These are phyloP conservation scores for Naematelia encephala DNA, from an alignment of 768 basidiomycete species.

Conservation along the genomic window DNA sequence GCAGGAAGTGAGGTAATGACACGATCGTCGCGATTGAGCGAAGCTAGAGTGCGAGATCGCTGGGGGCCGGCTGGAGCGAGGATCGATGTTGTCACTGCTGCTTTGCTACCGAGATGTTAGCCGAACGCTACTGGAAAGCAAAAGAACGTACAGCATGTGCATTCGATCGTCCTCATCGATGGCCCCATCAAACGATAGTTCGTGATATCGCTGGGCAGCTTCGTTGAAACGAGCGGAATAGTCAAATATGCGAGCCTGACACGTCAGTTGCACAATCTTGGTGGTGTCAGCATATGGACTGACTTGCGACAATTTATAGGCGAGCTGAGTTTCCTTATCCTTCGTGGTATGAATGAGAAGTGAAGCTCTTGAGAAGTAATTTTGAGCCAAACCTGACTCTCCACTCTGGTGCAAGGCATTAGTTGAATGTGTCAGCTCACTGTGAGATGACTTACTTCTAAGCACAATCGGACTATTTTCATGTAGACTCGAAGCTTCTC, in stretches of 20 bases:
- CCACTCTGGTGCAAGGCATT: conserved; percentile 58
- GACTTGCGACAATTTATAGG: conserved; percentile 47
- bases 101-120: conserved; percentile 45
- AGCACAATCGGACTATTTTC: conserved; percentile 84
- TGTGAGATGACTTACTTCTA: conserved; percentile 58
- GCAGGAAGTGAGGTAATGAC: conserved; percentile 52
- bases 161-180: conserved; percentile 91
- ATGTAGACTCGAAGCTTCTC: conserved; percentile 89
- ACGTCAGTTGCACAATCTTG: neutral
- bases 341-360: conserved; percentile 75
- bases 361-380: conserved; percentile 94
- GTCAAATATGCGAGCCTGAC: conserved; percentile 88
- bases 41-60: conserved; percentile 85
- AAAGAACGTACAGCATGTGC: conserved; percentile 74
- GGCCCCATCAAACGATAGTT: conserved; percentile 82
- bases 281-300: conserved; percentile 5
- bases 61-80: conserved; percentile 96
- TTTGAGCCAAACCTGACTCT: conserved; percentile 95
- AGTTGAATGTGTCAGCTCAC: conserved; percentile 2
- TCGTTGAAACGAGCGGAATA: conserved; percentile 89
- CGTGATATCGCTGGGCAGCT: conserved; percentile 89
- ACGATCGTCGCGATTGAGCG: conserved; percentile 91
- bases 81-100: conserved; percentile 93
- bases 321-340: conserved; percentile 65
- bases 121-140: neutral